phyloP scores from a whole-genome alignment of 2,329 filamentous ascomycete species.

The Colletotrichum sublineola region DNA sequence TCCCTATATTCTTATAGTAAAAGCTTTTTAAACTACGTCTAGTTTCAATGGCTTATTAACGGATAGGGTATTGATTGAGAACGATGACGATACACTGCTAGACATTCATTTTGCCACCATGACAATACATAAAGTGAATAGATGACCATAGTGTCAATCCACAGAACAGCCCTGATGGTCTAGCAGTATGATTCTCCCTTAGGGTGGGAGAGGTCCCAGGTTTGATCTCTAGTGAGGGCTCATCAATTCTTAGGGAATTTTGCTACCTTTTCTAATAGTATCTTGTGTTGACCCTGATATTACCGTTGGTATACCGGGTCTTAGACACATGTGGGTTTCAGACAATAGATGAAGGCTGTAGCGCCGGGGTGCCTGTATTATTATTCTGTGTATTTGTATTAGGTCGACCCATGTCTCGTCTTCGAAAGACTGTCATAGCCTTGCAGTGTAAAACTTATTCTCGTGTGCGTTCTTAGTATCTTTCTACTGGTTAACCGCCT shows the following conservation, averaged over 20 bases:
- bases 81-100: no score
- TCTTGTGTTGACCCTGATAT: no score
- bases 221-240: constrained; percentile 37
- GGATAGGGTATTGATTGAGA: no score
- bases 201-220: constrained; percentile 40
- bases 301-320: background rate
- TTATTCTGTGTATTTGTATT: background rate
- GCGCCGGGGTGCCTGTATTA: no score
- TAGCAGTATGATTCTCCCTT: constrained; percentile 41
- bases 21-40: no score
- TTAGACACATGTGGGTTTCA: background rate
- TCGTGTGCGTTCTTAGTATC: background rate
- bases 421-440: background rate
- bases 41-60: no score
- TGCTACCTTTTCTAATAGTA: no score
- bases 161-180: constrained; percentile 29
- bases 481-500: background rate
- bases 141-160: no score
- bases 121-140: no score
- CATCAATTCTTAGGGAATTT: no score
- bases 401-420: background rate
- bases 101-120: no score
- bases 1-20: no score
- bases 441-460: background rate
- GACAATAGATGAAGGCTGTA: background rate